Evolutionary conservation across 306 rosid genomes (phyloP), one percentile per base, ranked within the genome.

Genomic region (Rosa rugosa): DNA sequence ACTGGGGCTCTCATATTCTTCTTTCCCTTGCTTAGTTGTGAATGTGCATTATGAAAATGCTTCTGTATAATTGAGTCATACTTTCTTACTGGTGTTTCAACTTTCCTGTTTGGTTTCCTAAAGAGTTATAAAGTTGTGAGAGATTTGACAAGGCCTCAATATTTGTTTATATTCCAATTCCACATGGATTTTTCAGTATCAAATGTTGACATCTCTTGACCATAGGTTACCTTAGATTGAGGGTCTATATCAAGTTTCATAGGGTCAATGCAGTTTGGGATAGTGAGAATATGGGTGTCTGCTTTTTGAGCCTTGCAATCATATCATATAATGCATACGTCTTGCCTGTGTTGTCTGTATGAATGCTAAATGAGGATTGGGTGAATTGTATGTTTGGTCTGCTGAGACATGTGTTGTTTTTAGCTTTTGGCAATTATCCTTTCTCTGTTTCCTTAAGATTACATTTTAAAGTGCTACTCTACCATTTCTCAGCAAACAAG

Each of bases 401-500:
- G 13, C 56, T 25, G 65, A 10, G 68, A 42, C 51, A 10, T 59
- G 47, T 69, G 68, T 51, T 40, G 76, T 53, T 36, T 17, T 22
- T 38, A 25, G 71, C 62, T 5, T 25, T 12, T 20, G 23, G 25
- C 13, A 31, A 25, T 25, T 70, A 34, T 47, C 34, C 34, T 56
- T 56, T 27, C n/a, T 36, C 59, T 56, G 25, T 45, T 34, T 20
- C 62, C 25, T 38, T 72, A 5, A 9, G 20, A 36, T 41, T n/a
- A n/a, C 4, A 12, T 10, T 72, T 76, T 49, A 45, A 66, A 62
- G 71, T 41, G 23, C 56, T 69, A 22, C 20, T 74, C 63, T 80
- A 64, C 45, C 46, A 45, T 65, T 84, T 65, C 77, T 49, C 67
- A 47, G 81, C 83, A 83, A 89, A 80, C 67, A 46, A 45, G 51